Percentiles rank a stretch among this genome's conserved stretches.
Evolutionary conservation across 176 grass and related monocot species (phyloP).

Genomic region (Otatea glauca): DNA sequence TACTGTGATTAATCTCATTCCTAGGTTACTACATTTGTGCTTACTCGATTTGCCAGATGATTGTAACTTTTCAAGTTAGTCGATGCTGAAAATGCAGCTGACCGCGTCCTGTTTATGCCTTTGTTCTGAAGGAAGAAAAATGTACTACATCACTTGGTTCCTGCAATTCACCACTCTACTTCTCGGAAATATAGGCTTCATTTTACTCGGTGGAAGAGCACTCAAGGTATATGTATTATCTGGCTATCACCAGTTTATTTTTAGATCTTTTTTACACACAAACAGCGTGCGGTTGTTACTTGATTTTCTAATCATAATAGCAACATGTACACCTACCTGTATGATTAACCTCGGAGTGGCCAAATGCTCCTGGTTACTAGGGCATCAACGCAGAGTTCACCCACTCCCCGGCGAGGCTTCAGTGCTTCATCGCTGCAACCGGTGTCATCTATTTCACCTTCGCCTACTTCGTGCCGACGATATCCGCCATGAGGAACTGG

Average conservation of each 20-base stretch:
- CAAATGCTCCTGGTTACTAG: slow-evolving; percentile 28
- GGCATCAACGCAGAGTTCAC: slow-evolving; percentile 74
- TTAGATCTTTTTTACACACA: no score
- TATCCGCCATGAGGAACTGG: slow-evolving; percentile 89
- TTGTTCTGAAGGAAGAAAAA: slow-evolving; percentile 58
- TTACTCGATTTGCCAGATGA: not conserved
- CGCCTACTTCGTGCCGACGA: slow-evolving; percentile 83
- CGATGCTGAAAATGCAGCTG: slow-evolving; percentile 6
- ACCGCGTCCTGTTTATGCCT: not conserved
- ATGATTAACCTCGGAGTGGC: not conserved
- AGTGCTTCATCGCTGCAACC: slow-evolving; percentile 57
- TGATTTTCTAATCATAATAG: not conserved
- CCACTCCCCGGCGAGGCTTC: slow-evolving; percentile 58
- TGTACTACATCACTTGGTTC: slow-evolving; percentile 83
- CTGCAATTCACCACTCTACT: slow-evolving; percentile 77
- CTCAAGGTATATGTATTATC: slow-evolving; percentile 59
- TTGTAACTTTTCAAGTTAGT: not conserved
- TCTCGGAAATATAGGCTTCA: slow-evolving; percentile 84
- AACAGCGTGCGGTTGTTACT: not conserved
- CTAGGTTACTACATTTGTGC: no score
- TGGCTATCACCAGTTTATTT: not conserved
- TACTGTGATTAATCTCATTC: no score
- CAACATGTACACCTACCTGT: not conserved
- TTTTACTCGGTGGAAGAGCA: slow-evolving; percentile 76
- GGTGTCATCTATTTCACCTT: slow-evolving; percentile 70